phyloP scores from a whole-genome alignment of 2,329 filamentous ascomycete genomes.

The Trichoderma sp. region DNA sequence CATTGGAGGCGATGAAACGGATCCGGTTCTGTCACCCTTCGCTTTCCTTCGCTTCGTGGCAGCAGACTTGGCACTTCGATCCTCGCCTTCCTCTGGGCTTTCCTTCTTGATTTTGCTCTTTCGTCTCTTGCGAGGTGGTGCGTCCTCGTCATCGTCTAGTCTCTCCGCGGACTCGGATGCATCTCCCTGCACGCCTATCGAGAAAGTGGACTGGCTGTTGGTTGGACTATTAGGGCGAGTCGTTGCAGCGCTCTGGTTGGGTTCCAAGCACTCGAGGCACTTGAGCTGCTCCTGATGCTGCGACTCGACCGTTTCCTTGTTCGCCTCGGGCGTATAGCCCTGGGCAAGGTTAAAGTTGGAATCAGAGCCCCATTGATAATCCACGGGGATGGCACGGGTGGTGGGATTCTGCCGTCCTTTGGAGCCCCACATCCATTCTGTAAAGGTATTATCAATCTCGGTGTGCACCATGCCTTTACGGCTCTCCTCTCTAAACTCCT shows the following conservation, averaged over 20 bases:
- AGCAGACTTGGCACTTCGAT: constrained; percentile 39
- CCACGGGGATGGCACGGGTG: constrained; percentile 38
- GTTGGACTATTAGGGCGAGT: constrained; percentile 58
- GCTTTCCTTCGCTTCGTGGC: constrained; percentile 48
- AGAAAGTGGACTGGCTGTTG: constrained; percentile 21
- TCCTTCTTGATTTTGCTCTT: constrained; percentile 52
- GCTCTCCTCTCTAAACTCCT: constrained; percentile 42
- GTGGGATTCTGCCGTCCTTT: constrained; percentile 27
- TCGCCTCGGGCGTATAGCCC: constrained; percentile 55
- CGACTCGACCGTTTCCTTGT: constrained; percentile 56
- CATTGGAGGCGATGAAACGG: constrained; percentile 31
- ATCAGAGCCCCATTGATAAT: constrained; percentile 67
- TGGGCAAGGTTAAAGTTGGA: constrained; percentile 56
- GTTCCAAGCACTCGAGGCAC: constrained; percentile 55
- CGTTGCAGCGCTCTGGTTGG: constrained; percentile 55
- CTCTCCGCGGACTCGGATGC: constrained; percentile 29
- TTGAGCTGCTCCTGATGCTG: constrained; percentile 54
- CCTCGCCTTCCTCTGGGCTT: constrained; percentile 39
- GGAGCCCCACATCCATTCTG: constrained; percentile 41
- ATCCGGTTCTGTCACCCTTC: constrained; percentile 39
- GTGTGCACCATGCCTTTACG: constrained; percentile 32
- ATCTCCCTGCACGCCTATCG: constrained; percentile 8
- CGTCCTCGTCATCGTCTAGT: constrained; percentile 37
- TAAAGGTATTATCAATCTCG: constrained; percentile 38
- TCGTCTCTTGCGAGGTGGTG: constrained; percentile 49